Evolutionary conservation across 2,329 filamentous ascomycete genomes (phyloP).

Genomic region (Fusarium irregulare): DNA sequence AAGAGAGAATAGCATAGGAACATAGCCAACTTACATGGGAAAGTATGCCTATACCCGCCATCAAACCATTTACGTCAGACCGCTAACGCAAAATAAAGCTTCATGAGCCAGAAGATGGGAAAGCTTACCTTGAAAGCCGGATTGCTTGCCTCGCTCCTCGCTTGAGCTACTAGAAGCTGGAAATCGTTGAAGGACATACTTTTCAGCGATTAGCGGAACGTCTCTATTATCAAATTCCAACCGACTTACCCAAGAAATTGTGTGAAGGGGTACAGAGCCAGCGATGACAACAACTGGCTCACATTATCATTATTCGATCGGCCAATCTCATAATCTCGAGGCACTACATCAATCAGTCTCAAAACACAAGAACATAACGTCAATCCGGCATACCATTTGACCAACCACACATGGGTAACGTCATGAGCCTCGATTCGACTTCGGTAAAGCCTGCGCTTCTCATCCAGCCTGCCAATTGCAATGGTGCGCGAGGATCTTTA

Average conservation of each 20-base stretch:
- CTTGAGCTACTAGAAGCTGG: conserved; percentile 66
- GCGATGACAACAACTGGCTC: conserved; percentile 63
- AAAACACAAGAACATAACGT: neutral
- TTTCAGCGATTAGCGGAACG: conserved; percentile 10
- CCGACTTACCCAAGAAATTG: conserved; percentile 58
- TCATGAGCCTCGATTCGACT: conserved; percentile 73
- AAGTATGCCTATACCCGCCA: conserved; percentile 66
- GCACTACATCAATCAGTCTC: conserved; percentile 52
- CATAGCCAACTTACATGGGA: conserved; percentile 61
- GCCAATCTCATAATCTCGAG: conserved; percentile 65
- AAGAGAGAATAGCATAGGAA: neutral
- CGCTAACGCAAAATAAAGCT: neutral
- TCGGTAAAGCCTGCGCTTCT: conserved; percentile 73
- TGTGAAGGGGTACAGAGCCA: conserved; percentile 68
- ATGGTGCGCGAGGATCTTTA: conserved; percentile 74
- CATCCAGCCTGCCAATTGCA: conserved; percentile 70
- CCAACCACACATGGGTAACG: conserved; percentile 77
- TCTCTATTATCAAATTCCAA: neutral
- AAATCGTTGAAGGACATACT: conserved; percentile 70
- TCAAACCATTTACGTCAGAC: conserved; percentile 9
- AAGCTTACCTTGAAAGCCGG: conserved; percentile 64
- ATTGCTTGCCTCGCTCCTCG: conserved; percentile 64
- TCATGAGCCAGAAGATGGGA: neutral
- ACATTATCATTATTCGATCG: conserved; percentile 65
- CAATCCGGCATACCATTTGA: conserved; percentile 63